These are phyloP conservation scores for Salvia rosmarinus DNA, from an alignment of 257 asterid species.

Conservation along the genomic window DNA sequence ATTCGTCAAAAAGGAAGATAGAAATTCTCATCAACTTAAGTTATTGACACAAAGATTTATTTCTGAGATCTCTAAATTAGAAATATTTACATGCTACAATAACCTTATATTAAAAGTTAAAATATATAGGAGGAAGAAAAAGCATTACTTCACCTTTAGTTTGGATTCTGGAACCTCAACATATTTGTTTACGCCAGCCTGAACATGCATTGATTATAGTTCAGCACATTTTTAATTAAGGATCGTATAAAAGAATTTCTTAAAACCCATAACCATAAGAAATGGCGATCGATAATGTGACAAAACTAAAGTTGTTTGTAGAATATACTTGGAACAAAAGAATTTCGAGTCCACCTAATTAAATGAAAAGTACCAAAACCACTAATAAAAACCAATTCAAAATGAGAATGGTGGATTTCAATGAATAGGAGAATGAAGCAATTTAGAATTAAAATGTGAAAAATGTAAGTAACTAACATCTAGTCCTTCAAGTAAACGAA, in stretches of 20 bases:
- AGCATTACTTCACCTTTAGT: slow-evolving; percentile 49
- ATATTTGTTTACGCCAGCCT: slow-evolving; percentile 75
- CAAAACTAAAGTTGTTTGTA: neutral
- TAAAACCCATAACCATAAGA: neutral
- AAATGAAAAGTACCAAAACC: too few relatives aligned
- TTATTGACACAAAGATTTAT: too few relatives aligned
- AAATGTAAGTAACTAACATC: slow-evolving; percentile 36
- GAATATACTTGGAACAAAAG: too few relatives aligned
- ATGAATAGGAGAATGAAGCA: too few relatives aligned
- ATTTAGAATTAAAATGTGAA: neutral
- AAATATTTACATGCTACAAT: too few relatives aligned
- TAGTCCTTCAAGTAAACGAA: slow-evolving; percentile 71
- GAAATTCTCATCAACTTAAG: neutral
- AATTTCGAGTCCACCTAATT: too few relatives aligned
- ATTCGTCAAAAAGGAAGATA: neutral
- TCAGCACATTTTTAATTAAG: neutral
- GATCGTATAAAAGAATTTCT: neutral
- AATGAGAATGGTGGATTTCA: too few relatives aligned
- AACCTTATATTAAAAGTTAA: too few relatives aligned
- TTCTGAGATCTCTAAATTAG: too few relatives aligned
- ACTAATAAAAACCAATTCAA: too few relatives aligned
- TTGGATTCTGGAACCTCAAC: slow-evolving; percentile 77
- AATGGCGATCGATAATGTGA: neutral
- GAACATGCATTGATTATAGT: slow-evolving; percentile 22
- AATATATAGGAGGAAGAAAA: too few relatives aligned